Percentiles rank a stretch among this genome's conserved stretches.
Evolutionary conservation across 345 rosid species (phyloP).

Genomic region (Euphorbia tirucalli): DNA sequence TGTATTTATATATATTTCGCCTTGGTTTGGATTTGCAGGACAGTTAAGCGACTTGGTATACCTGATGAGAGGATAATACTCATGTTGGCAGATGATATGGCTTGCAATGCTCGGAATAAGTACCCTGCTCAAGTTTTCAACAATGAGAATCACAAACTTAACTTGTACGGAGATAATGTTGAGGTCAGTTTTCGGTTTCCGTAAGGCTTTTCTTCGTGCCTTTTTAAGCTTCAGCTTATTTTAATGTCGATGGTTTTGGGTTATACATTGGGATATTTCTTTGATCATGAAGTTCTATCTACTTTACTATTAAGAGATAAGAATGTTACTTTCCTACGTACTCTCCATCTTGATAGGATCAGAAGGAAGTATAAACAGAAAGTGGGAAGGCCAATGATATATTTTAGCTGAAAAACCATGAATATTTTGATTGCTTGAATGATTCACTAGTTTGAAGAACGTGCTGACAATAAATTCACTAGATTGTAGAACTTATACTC

Average conservation of each 20-base stretch:
- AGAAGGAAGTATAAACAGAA: not conserved
- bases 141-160: conserved; percentile 90
- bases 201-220: not conserved
- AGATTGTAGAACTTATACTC: not conserved
- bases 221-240: not conserved
- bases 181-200: conserved; percentile 55
- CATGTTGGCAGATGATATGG: conserved; percentile 99
- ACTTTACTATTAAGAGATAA: not conserved
- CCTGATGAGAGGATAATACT: conserved; percentile 95
- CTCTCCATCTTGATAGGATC: not conserved
- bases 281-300: not conserved
- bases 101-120: conserved; percentile 91
- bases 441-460: not conserved
- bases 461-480: not conserved
- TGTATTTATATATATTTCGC: conserved; percentile 2
- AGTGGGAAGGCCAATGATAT: not conserved
- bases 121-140: conserved; percentile 97
- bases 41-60: conserved; percentile 91
- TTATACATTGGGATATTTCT: conserved; percentile 1
- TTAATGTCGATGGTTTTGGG: not conserved
- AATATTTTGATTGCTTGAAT: not conserved
- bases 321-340: not conserved
- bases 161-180: conserved; percentile 96
- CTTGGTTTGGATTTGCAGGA: conserved; percentile 49
- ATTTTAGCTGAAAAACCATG: not conserved